Percentiles rank a stretch among this genome's conserved stretches.
phyloP scores from a whole-genome alignment of 768 basidiomycete genomes.

The Plicaturopsis crispa region DNA sequence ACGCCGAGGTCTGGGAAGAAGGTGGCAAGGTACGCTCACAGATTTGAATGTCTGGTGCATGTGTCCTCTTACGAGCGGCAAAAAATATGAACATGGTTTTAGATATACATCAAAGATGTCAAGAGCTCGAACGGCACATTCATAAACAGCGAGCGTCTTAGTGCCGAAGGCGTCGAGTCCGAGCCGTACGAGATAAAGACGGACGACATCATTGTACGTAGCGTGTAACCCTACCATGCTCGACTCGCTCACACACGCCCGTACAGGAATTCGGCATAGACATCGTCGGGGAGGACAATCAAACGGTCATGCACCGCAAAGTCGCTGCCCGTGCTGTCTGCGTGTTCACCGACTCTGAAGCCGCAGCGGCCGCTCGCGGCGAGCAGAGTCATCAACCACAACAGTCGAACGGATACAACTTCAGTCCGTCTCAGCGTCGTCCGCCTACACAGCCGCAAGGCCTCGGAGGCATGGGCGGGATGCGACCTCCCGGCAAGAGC shows the following conservation, averaged over 20 bases:
- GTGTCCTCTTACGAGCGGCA: conserved; percentile 9
- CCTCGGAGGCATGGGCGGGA: conserved; percentile 66
- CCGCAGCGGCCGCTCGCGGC: conserved; percentile 59
- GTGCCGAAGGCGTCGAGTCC: conserved; percentile 82
- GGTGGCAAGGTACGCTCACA: conserved; percentile 58
- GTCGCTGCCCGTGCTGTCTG: conserved; percentile 93
- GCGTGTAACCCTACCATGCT: conserved; percentile 3
- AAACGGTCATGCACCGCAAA: conserved; percentile 96
- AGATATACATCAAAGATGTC: conserved; percentile 99
- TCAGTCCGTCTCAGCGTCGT: conserved; percentile 37
- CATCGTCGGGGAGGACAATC: conserved; percentile 97
- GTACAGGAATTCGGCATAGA: conserved; percentile 96
- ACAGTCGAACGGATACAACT: conserved; percentile 8
- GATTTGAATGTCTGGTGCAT: conserved; percentile 2
- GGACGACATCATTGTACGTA: conserved; percentile 89
- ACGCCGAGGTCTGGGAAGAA: conserved; percentile 99
- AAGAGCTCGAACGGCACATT: conserved; percentile 98
- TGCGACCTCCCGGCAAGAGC: conserved; percentile 73
- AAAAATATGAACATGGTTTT: conserved; percentile 6
- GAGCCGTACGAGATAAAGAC: conserved; percentile 91
- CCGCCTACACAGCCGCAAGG: conserved; percentile 53
- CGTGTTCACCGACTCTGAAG: conserved; percentile 82
- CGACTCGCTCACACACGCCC: conserved; percentile 7
- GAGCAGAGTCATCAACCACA: conserved; percentile 54
- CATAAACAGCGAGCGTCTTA: conserved; percentile 92